A percentile compares a stretch with the other conserved stretches of the same genome.
Conservation (phyloP, 1,284 basidiomycete genomes). For the Trichosporon asahii region DNA sequence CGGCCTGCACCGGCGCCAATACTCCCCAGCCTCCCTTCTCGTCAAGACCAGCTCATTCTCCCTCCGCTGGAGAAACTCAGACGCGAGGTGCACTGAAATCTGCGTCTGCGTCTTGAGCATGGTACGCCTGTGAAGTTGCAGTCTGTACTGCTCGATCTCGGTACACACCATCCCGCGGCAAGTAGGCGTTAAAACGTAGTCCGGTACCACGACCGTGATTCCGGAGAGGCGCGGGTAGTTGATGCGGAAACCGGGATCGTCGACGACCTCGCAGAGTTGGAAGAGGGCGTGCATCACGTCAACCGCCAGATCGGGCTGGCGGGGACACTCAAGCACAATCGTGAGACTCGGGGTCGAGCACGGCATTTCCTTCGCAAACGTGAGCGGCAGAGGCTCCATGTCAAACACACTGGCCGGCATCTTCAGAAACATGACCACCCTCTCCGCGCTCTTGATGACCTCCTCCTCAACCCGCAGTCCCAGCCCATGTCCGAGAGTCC, state of each 20-base stretch:
- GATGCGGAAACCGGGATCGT: not conserved
- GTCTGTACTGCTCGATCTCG: not conserved
- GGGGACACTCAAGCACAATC: not conserved
- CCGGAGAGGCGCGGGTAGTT: not conserved
- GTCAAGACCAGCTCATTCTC: not conserved
- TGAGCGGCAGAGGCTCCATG: not conserved
- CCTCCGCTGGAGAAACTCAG: not conserved
- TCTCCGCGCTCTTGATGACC: not conserved
- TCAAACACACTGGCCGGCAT: constrained; percentile 1
- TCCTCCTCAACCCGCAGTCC: not conserved
- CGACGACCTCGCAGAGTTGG: not conserved
- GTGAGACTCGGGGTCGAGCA: not conserved
- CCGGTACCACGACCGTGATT: not conserved
- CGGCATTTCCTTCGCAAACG: not conserved
- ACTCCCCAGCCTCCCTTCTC: not conserved
- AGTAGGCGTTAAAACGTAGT: not conserved
- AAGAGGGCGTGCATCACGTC: constrained; percentile 1
- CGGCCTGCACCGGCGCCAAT: not conserved
- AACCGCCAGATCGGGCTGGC: not conserved
- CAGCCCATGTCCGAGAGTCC: not conserved
- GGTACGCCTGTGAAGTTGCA: not conserved
- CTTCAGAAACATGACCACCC: not conserved
- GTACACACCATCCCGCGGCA: not conserved
- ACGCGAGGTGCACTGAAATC: not conserved
- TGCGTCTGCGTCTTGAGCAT: not conserved